Evolutionary conservation across 257 asterid genomes (phyloP), one percentile per base, ranked within the genome.

Genomic region (Ophiorrhiza pumila): DNA sequence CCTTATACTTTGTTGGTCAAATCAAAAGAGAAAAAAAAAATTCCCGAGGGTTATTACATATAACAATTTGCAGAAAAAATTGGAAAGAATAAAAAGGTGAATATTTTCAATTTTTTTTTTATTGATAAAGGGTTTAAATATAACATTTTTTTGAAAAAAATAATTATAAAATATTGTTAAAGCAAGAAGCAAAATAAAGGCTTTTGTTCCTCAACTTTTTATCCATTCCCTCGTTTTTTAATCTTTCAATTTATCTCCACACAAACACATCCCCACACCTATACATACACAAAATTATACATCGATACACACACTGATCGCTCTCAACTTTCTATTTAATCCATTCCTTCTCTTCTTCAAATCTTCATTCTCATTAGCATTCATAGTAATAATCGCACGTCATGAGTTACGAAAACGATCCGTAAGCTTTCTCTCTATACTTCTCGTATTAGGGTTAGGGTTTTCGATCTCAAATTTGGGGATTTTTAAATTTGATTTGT

Each of bases 401-500:
- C 67, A 89, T 89, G 94, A 85, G 84, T 56, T 84, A 82, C 84
- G 91, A 82, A 31, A 81, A 89, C 81, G 88, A 89, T 68, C 92
- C 86, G 96, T 91, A 79, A 89, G 96, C 70, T 17, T 13, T 27
- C 31, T 25, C 14, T 47, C 42, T 55, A 15, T n/a, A 2, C 1
- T 39, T 74, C 62, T 15, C 42, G 29, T 64, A 47, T 22, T 78
- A 77, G 78, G 78, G 78, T 71, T 79, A 71, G 61, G 77, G 47
- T 77, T 80, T 31, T 35, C 4, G 29, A 14, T 72, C 42, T 3
- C 45, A 37, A 58, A 31, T 74, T 56, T 46, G 29, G 14, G 60
- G 31, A 13, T 0, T 23, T 34, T 12, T 23, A 3, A 43, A 49
- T 41, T 77, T 53, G 66, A 69, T 45, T 15, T 46, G 37, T 62